Percentiles rank a stretch among this genome's conserved stretches.
phyloP scores from a whole-genome alignment of 495 filamentous ascomycete genomes.

The Venustampulla echinocandica region DNA sequence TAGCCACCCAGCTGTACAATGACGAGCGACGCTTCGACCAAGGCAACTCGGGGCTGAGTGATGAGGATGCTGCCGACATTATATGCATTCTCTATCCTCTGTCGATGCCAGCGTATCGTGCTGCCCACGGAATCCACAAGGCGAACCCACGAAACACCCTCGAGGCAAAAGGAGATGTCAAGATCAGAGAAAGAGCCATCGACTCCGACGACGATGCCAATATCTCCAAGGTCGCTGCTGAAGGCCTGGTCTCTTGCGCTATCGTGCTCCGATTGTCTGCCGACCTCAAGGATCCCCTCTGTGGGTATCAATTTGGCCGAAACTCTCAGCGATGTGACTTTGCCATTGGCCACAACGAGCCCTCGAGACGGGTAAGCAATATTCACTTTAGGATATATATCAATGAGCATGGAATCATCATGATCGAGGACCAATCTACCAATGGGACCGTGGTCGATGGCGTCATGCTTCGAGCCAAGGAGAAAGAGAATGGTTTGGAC shows the following conservation, averaged over 20 bases:
- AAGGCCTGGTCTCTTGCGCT: slow-evolving; percentile 44
- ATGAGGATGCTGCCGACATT: slow-evolving; percentile 76
- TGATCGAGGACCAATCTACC: slow-evolving; percentile 86
- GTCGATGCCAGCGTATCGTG: slow-evolving; percentile 58
- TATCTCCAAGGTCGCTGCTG: slow-evolving; percentile 39
- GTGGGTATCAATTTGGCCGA: slow-evolving; percentile 82
- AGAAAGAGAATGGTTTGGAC: slow-evolving; percentile 23
- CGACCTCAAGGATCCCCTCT: slow-evolving; percentile 46
- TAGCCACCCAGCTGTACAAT: slow-evolving; percentile 68
- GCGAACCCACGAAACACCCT: slow-evolving; percentile 51
- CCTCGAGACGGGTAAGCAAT: slow-evolving; percentile 66
- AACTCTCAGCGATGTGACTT: slow-evolving; percentile 66
- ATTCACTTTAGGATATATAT: slow-evolving; percentile 86
- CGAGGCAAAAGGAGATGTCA: slow-evolving; percentile 18
- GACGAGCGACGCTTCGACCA: slow-evolving; percentile 71
- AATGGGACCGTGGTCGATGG: slow-evolving; percentile 78
- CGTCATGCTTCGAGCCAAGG: slow-evolving; percentile 19
- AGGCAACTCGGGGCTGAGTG: slow-evolving; percentile 61
- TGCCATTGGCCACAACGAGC: slow-evolving; percentile 45
- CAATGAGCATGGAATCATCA: slow-evolving; percentile 67
- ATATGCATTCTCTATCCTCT: slow-evolving; percentile 81
- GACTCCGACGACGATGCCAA: slow-evolving; percentile 41
- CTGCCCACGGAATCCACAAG: slow-evolving; percentile 50
- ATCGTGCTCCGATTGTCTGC: slow-evolving; percentile 77
- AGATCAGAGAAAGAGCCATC: slow-evolving; percentile 27